Percentiles rank a stretch among this genome's conserved stretches.
These are phyloP conservation scores for Trypanosoma cruzi DNA, from an alignment of 208 protist species.

Conservation along the genomic window DNA sequence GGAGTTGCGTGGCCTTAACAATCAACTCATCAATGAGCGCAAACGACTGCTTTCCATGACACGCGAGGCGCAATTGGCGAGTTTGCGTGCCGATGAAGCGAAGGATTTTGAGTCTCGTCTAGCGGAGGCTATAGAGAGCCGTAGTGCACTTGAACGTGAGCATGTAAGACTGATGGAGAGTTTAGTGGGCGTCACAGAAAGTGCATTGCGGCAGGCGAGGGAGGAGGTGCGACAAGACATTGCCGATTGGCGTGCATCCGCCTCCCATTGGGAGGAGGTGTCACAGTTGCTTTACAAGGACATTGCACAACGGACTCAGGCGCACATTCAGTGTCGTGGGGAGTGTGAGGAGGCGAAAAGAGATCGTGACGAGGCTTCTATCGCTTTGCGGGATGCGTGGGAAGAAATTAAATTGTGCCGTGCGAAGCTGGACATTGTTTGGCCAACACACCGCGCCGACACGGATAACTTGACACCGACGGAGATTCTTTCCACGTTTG, in stretches of 20 bases:
- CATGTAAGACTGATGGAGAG: conserved; percentile 78
- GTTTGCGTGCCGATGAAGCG: conserved; percentile 33
- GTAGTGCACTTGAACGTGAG: conserved; percentile 59
- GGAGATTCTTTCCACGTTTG: conserved; percentile 66
- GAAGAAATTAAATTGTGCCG: conserved; percentile 55
- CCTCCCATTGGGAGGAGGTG: conserved; percentile 87
- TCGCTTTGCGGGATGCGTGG: conserved; percentile 42
- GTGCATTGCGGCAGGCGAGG: conserved; percentile 59
- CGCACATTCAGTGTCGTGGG: conserved; percentile 74
- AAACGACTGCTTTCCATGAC: conserved; percentile 69
- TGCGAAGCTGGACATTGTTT: conserved; percentile 84
- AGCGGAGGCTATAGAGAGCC: conserved; percentile 39
- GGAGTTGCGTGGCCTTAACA: conserved; percentile 75
- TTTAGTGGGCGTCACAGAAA: conserved; percentile 72
- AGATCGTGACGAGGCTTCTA: conserved; percentile 53
- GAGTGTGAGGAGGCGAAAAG: conserved; percentile 87
- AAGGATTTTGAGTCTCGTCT: conserved; percentile 60
- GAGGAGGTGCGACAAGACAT: conserved; percentile 72
- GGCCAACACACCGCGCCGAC: conserved; percentile 77
- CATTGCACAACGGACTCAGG: conserved; percentile 70
- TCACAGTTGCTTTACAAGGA: conserved; percentile 89
- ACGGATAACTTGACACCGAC: conserved; percentile 60
- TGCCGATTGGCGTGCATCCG: conserved; percentile 56
- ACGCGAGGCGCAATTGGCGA: conserved; percentile 57
- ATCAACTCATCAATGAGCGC: conserved; percentile 77